phyloP scores from a whole-genome alignment of 345 rosid genomes.

The Physaria fendleri region DNA sequence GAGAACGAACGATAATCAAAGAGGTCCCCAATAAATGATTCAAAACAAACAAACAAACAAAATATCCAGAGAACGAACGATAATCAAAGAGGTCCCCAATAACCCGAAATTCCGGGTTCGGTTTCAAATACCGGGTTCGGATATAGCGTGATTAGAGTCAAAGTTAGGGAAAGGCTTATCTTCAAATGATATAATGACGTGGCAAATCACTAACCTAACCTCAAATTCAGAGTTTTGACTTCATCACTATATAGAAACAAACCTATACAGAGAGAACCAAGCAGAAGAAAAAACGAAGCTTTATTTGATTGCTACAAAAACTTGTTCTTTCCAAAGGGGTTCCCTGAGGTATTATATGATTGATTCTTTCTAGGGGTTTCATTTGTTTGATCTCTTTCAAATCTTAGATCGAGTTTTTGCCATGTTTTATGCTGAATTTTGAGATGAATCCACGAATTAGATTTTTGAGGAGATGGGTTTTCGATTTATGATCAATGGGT shows the following conservation, averaged over 20 bases:
- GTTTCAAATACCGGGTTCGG: too few relatives aligned
- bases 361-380: not conserved
- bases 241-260: not conserved
- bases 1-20: too few relatives aligned
- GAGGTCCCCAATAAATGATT: too few relatives aligned
- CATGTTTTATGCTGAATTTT: not conserved
- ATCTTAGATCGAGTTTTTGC: not conserved
- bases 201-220: too few relatives aligned
- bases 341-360: slow-evolving; percentile 38
- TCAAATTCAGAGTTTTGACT: too few relatives aligned
- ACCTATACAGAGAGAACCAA: not conserved
- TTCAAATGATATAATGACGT: not conserved
- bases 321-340: slow-evolving; percentile 29
- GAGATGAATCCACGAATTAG: slow-evolving; percentile 1
- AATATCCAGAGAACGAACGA: too few relatives aligned
- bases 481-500: not conserved
- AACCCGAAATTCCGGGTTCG: too few relatives aligned
- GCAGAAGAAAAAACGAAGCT: not conserved
- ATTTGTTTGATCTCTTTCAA: not conserved
- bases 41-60: too few relatives aligned
- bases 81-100: too few relatives aligned
- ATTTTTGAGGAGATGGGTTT: not conserved
- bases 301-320: not conserved
- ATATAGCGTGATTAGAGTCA: not conserved
- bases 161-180: not conserved